phyloP scores from a whole-genome alignment of 306 rosid species.

The Sicyos baderoa region DNA sequence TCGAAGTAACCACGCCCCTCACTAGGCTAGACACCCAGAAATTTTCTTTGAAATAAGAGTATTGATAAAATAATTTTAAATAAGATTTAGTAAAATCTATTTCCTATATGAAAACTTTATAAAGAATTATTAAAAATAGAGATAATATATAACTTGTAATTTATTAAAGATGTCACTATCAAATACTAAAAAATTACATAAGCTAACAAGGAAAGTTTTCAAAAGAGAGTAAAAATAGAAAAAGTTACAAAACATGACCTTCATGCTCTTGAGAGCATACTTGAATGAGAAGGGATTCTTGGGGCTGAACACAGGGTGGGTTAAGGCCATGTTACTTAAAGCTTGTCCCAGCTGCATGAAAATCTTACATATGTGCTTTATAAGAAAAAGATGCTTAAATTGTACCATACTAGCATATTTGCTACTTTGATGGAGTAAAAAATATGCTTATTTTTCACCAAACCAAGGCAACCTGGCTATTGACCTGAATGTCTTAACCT shows the following conservation, averaged over 20 bases:
- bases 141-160: too few species aligned
- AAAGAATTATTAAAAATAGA: too few species aligned
- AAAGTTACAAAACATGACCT: slow-evolving; percentile 45
- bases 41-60: too few species aligned
- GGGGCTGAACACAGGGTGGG: slow-evolving; percentile 49
- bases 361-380: slow-evolving; percentile 68
- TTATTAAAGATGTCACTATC: too few species aligned
- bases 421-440: background rate
- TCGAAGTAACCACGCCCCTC: too few species aligned
- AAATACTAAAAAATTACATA: too few species aligned
- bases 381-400: slow-evolving; percentile 17
- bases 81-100: background rate
- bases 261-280: slow-evolving; percentile 47
- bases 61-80: too few species aligned
- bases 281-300: slow-evolving; percentile 42
- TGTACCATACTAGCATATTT: background rate
- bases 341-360: slow-evolving; percentile 56
- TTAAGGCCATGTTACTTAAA: slow-evolving; percentile 56
- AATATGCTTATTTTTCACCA: background rate
- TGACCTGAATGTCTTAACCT: too few species aligned
- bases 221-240: slow-evolving; percentile 41
- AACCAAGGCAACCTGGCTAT: too few species aligned
- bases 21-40: too few species aligned
- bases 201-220: slow-evolving; percentile 37
- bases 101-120: too few species aligned